Percentiles rank a stretch among this genome's conserved stretches.
Conservation (phyloP, 306 rosid species). For the Vigna nakashimae region DNA sequence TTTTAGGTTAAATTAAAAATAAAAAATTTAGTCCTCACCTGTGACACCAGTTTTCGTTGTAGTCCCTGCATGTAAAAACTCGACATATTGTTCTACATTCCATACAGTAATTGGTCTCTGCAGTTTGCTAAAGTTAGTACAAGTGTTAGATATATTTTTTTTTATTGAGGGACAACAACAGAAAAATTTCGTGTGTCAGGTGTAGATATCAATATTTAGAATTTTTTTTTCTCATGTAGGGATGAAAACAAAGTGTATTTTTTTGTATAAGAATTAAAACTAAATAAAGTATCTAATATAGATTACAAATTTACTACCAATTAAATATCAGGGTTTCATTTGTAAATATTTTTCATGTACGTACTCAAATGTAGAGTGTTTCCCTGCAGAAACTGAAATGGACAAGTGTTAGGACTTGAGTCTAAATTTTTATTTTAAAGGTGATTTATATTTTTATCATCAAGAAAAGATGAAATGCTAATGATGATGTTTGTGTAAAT, state of each 20-base stretch:
- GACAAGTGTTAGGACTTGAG: background rate
- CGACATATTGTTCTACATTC: background rate
- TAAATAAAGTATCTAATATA: background rate
- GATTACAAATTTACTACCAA: background rate
- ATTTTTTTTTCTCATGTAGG: background rate
- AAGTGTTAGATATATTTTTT: background rate
- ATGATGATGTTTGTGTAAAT: constrained; percentile 10
- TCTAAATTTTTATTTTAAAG: background rate
- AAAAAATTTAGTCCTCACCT: background rate
- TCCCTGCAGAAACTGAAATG: background rate
- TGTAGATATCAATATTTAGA: background rate
- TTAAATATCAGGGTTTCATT: background rate
- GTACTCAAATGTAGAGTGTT: background rate
- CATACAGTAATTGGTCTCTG: background rate
- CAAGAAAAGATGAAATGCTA: background rate
- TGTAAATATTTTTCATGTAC: background rate
- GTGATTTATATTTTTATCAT: constrained; percentile 9
- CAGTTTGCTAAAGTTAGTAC: background rate
- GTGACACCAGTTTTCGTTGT: background rate
- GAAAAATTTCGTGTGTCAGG: background rate
- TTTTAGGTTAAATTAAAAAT: background rate
- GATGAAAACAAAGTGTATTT: background rate
- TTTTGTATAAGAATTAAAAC: background rate
- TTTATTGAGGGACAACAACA: background rate
- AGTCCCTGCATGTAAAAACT: background rate